Evolutionary conservation across 2,329 filamentous ascomycete species (phyloP).

Genomic region (Anthostomella pinea): DNA sequence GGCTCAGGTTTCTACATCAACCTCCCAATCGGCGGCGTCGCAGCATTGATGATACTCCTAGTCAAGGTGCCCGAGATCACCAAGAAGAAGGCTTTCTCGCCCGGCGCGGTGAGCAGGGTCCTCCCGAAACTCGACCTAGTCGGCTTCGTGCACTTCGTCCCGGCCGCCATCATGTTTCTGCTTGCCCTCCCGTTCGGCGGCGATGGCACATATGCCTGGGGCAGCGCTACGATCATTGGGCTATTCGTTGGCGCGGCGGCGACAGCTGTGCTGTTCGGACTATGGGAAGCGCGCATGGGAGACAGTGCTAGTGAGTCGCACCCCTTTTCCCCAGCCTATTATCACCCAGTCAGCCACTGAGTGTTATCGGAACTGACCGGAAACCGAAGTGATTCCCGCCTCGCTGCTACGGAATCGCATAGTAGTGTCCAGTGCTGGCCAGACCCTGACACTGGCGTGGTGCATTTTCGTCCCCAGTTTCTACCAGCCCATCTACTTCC

Average conservation of each 20-base stretch:
- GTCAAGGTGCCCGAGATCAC: conserved; percentile 11
- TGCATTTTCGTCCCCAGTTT: conserved; percentile 9
- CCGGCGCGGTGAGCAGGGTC: conserved; percentile 22
- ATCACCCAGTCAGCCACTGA: no score
- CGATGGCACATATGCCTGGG: no score
- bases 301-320: no score
- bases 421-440: no score
- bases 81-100: conserved; percentile 13
- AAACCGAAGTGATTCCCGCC: conserved; percentile 32
- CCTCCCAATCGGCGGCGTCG: conserved; percentile 30
- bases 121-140: conserved; percentile 30
- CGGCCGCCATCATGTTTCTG: conserved; percentile 36
- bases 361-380: no score
- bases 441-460: no score
- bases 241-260: conserved; percentile 35
- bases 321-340: no score
- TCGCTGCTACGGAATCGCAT: conserved; percentile 15
- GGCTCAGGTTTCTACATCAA: conserved; percentile 36
- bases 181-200: neutral
- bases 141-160: conserved; percentile 27
- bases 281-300: conserved; percentile 35
- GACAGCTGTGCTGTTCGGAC: conserved; percentile 28
- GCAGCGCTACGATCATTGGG: conserved; percentile 38
- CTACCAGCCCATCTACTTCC: conserved; percentile 30
- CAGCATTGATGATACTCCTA: conserved; percentile 24